Conservation (phyloP, 2,329 filamentous ascomycete genomes). For the Bretziella fagacearum region DNA sequence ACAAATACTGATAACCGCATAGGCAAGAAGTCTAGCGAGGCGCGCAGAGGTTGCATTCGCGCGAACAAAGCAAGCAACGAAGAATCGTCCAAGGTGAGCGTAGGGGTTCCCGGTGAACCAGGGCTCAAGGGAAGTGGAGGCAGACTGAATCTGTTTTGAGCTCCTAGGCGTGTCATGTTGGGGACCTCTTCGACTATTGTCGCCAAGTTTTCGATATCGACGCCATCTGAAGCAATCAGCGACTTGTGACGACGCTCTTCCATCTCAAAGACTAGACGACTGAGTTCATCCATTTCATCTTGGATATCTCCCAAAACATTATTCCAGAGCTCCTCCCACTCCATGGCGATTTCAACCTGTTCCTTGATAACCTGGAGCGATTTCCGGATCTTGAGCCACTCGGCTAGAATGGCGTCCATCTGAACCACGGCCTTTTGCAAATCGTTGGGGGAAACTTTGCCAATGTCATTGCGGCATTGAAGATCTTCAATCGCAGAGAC, state of each 20-base stretch:
- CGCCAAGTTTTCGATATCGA: slow-evolving; percentile 76
- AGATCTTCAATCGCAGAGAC: slow-evolving; percentile 86
- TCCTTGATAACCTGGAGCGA: slow-evolving; percentile 65
- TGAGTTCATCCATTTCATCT: slow-evolving; percentile 64
- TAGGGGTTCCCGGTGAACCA: slow-evolving; percentile 37
- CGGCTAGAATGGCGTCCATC: slow-evolving; percentile 72
- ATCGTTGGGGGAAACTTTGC: slow-evolving; percentile 50
- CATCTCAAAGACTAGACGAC: slow-evolving; percentile 85
- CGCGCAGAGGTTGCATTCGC: slow-evolving; percentile 82
- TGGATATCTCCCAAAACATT: slow-evolving; percentile 86
- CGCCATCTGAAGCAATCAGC: slow-evolving; percentile 46
- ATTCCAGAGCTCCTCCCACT: slow-evolving; percentile 97
- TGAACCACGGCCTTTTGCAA: slow-evolving; percentile 62
- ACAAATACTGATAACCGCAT: slow-evolving; percentile 87
- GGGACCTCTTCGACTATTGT: slow-evolving; percentile 85
- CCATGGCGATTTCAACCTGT: slow-evolving; percentile 94
- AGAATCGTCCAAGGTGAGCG: slow-evolving; percentile 60
- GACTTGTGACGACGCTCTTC: slow-evolving; percentile 83
- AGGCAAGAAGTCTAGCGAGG: slow-evolving; percentile 85
- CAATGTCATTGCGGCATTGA: slow-evolving; percentile 62
- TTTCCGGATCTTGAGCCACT: slow-evolving; percentile 69
- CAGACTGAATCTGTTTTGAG: slow-evolving; percentile 45
- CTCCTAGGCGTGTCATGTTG: slow-evolving; percentile 30
- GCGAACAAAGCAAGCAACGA: slow-evolving; percentile 81
- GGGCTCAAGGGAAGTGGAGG: slow-evolving; percentile 47